Evolutionary conservation across 2,329 filamentous ascomycete genomes (phyloP), one percentile per base, ranked within the genome.

Genomic region (Helotiales sp.): DNA sequence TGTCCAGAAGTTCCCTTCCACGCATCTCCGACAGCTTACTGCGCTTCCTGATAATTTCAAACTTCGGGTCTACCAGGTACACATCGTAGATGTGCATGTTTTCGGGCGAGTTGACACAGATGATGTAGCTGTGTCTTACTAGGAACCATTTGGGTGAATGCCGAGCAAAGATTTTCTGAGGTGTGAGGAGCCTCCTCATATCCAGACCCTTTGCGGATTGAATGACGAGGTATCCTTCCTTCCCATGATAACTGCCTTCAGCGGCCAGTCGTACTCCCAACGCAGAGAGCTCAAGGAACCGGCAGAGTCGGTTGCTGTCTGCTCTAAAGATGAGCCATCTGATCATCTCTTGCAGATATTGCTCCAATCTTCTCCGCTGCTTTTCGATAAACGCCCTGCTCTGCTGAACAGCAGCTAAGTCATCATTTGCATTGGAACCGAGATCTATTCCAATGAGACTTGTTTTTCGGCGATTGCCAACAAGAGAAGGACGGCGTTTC

Each of bases 31-130:
- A 84, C 17, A 86, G 77, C 68, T 85, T 85, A 72, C 81, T 84
- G 72, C 86, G 87, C 79, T 93, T 93, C 64, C 91, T 88, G 70
- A 93, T 89, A 59, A 97, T 89, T 61, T 87, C 85, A 80, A 99
- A 99, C 74, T 92, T 90, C 1, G 91, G 86, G 77, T 99, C 96
- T 28, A 98, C 92, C n/a, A 99, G 85, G 78, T 97, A 98, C 24
- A 99, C 96, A 80, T 99, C 96, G 78, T 97, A 97, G 37, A 98
- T 96, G 75, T 97, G 95, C 91, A 98, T 97, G 74, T 97, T 97
- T 78, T 98, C 95, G 0, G 96, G 96, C 0, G 96, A 97, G 77
- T 98, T 95, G n/a, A 98, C 94, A 73, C 95, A 97, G 52, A 97
- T 95, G 67, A 99, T 90, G 76, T 99, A 99, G 81, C 93, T 98